These are phyloP conservation scores for Rhizopogon rudus DNA, from an alignment of 768 basidiomycete species.

Conservation along the genomic window DNA sequence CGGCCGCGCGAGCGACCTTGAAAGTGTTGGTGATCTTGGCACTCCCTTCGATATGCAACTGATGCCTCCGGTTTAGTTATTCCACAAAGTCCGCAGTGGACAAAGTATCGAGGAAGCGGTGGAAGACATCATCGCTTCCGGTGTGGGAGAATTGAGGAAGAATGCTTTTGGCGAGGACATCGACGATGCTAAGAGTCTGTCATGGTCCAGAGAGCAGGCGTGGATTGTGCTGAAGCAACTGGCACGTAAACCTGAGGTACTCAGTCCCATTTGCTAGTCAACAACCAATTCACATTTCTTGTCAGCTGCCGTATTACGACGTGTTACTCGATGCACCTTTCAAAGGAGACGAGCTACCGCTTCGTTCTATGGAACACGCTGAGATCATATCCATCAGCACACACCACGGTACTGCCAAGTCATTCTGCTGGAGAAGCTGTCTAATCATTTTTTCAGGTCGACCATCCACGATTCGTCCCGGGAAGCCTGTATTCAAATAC, in stretches of 20 bases:
- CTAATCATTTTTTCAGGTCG: slow-evolving; percentile 48
- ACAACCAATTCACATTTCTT: background rate
- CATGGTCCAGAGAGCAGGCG: slow-evolving; percentile 85
- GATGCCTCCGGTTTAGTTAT: slow-evolving; percentile 43
- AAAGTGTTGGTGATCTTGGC: slow-evolving; percentile 50
- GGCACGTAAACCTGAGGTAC: slow-evolving; percentile 57
- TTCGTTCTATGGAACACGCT: slow-evolving; percentile 84
- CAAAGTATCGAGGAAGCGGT: slow-evolving; percentile 74
- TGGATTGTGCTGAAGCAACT: slow-evolving; percentile 80
- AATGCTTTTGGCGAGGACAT: slow-evolving; percentile 89
- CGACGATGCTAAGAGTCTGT: slow-evolving; percentile 78
- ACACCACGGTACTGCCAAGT: slow-evolving; percentile 49
- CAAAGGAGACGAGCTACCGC: slow-evolving; percentile 80
- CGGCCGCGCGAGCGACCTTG: slow-evolving; percentile 86
- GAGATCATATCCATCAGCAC: slow-evolving; percentile 83
- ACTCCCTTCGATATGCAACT: background rate
- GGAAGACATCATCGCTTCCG: slow-evolving; percentile 81
- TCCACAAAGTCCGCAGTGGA: slow-evolving; percentile 80
- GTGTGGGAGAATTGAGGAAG: slow-evolving; percentile 82
- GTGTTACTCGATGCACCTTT: slow-evolving; percentile 81
- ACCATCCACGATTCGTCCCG: slow-evolving; percentile 79
- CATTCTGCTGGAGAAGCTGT: background rate
- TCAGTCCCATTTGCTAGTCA: slow-evolving; percentile 22
- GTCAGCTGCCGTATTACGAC: slow-evolving; percentile 76
- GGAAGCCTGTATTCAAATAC: slow-evolving; percentile 84